phyloP scores from a whole-genome alignment of 106 monocot species.

The Acorus calamus region DNA sequence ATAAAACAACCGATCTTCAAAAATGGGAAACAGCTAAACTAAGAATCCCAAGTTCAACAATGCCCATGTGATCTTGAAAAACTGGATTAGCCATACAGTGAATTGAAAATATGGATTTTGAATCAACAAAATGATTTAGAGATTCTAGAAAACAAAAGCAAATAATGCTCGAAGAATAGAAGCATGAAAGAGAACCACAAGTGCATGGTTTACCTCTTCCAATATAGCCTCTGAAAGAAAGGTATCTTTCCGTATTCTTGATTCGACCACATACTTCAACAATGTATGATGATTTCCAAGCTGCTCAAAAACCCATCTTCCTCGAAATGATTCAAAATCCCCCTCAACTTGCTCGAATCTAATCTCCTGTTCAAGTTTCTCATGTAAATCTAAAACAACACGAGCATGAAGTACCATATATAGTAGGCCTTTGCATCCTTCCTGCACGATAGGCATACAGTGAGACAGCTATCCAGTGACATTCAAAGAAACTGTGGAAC shows the following conservation, averaged over 20 bases:
- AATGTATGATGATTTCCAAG: slow-evolving; percentile 82
- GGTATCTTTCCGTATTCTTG: slow-evolving; percentile 72
- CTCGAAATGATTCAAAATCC: slow-evolving; percentile 83
- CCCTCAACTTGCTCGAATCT: slow-evolving; percentile 93
- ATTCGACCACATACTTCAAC: slow-evolving; percentile 85
- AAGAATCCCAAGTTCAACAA: too few species aligned
- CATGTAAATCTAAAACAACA: slow-evolving; percentile 80
- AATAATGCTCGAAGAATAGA: not conserved
- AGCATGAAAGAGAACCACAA: not conserved
- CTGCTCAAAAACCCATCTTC: slow-evolving; percentile 84
- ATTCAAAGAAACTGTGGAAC: not conserved
- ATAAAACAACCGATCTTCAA: too few species aligned
- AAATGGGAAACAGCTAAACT: too few species aligned
- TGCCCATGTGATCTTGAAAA: too few species aligned
- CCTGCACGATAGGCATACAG: slow-evolving; percentile 30
- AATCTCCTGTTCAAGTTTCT: slow-evolving; percentile 62
- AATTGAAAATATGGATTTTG: too few species aligned
- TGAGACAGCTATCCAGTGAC: not conserved
- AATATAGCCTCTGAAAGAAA: slow-evolving; percentile 89
- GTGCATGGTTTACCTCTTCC: slow-evolving; percentile 54
- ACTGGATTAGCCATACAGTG: too few species aligned
- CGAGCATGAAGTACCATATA: slow-evolving; percentile 97
- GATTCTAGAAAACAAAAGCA: not conserved
- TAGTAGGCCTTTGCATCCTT: slow-evolving; percentile 90
- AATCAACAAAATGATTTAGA: slow-evolving; percentile 1